Evolutionary conservation across 2,329 filamentous ascomycete species (phyloP).

Genomic region (Tolypocladium cylindrosporum): DNA sequence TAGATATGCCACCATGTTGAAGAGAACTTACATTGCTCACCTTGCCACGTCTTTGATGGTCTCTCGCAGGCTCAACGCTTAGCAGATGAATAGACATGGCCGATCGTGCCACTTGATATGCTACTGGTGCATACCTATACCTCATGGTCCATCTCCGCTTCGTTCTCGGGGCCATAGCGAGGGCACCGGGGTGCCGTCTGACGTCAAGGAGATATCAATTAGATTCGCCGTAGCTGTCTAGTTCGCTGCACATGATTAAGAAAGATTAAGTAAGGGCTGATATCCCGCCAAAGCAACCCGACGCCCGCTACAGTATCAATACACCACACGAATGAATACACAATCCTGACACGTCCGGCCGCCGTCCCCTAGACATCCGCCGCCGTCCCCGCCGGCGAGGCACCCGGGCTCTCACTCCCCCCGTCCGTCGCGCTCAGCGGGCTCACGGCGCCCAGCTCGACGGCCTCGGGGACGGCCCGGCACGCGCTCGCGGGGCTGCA

Average conservation of each 20-base stretch:
- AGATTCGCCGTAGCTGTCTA: background rate
- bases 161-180: too few relatives aligned
- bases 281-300: background rate
- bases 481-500: background rate
- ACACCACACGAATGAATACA: background rate
- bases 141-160: too few relatives aligned
- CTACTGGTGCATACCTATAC: too few relatives aligned
- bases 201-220: background rate
- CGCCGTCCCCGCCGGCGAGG: background rate
- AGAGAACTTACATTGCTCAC: background rate
- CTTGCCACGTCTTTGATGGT: background rate
- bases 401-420: background rate
- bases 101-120: too few relatives aligned
- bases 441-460: background rate
- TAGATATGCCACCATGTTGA: background rate
- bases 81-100: too few relatives aligned
- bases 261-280: background rate
- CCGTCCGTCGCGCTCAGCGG: background rate
- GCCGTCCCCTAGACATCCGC: background rate
- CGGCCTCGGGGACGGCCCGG: background rate
- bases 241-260: background rate
- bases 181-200: too few relatives aligned
- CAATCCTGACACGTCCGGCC: background rate
- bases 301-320: background rate
- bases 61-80: too few relatives aligned